Base-by-base conservation (phyloP, 768 basidiomycete species). In the Suillus variegatus region DNA sequence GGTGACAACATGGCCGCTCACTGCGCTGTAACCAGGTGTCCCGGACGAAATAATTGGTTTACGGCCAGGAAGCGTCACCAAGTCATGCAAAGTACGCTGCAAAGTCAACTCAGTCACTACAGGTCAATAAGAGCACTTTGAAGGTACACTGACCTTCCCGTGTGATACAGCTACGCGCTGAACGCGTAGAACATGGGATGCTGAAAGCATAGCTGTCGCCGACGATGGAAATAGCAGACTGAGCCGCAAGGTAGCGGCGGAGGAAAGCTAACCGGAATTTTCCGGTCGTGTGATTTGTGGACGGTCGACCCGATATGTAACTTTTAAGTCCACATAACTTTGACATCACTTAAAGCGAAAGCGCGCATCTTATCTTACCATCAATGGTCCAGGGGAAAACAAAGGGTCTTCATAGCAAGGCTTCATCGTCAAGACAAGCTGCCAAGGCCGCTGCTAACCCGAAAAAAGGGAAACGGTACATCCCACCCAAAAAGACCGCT, bases 1-100 rank as follows among this genome's bases (percentile, higher is more conserved):
- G 18, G 97, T 99, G 49, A 91, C 97, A 44, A 90, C 86, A 79
- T 96, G 95, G 3, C 97, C 97, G 49, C 91, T 89, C 65, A 91
- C 89, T 4, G 94, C 90, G 73, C 92, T 93, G 73, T 94, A 93
- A 67, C 91, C 95, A 61, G 90, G 88, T 61, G 88, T 85, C 22
- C 95, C 96, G 69, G 87, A 82, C 6, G 88, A 85, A 71, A 96
- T 82, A 69, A 93, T 81, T 46, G 93, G 89, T 70, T 89, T 89
- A 64, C 75, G 74, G 43, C 73, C 75, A 56, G 89, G 87, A 47
- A 90, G 80, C 16, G 84, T 84, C 66, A 84, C 80, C 47, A 92
- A 76, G 81, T 93, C 92, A 75, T 92, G 89, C 76, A 91, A 82
- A 66, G 86, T 85, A 74, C 91, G 89, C 91, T 93, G 75, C 67